These are phyloP conservation scores for Rosa rugosa DNA, from an alignment of 306 rosid species.

Conservation along the genomic window DNA sequence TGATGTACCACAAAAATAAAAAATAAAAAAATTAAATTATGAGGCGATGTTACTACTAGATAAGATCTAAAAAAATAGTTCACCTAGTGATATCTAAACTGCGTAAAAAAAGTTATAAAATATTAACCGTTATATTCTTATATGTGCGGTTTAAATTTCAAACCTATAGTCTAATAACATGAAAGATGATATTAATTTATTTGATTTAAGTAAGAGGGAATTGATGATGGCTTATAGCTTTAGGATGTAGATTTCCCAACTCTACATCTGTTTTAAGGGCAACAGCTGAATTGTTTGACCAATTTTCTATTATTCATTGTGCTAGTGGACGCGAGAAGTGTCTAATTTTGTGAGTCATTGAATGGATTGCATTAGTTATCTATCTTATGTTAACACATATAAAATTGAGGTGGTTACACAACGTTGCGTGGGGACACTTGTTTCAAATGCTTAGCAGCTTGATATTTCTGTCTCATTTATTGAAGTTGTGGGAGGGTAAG, in stretches of 20 bases:
- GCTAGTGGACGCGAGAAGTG: not conserved
- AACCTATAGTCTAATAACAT: too few species aligned
- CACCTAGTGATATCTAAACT: too few species aligned
- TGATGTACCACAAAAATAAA: too few species aligned
- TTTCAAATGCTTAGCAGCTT: not conserved
- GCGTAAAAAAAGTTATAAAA: too few species aligned
- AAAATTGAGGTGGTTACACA: not conserved
- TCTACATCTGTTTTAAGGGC: not conserved
- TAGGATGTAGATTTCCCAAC: not conserved
- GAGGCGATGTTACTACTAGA: too few species aligned
- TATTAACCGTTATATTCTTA: too few species aligned
- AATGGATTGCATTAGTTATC: not conserved
- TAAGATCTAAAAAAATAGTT: too few species aligned
- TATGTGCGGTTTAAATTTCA: too few species aligned
- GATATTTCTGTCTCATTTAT: not conserved
- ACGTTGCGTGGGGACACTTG: not conserved
- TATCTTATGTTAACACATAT: not conserved
- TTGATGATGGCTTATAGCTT: not conserved
- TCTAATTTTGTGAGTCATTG: not conserved
- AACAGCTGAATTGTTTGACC: not conserved
- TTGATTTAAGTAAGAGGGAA: not conserved
- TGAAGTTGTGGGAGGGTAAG: not conserved
- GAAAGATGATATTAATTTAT: too few species aligned
- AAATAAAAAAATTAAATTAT: too few species aligned
- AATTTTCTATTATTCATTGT: not conserved